Percentiles rank a stretch among this genome's conserved stretches.
Evolutionary conservation across 2,329 filamentous ascomycete species (phyloP).

Genomic region (Nemania abortiva): DNA sequence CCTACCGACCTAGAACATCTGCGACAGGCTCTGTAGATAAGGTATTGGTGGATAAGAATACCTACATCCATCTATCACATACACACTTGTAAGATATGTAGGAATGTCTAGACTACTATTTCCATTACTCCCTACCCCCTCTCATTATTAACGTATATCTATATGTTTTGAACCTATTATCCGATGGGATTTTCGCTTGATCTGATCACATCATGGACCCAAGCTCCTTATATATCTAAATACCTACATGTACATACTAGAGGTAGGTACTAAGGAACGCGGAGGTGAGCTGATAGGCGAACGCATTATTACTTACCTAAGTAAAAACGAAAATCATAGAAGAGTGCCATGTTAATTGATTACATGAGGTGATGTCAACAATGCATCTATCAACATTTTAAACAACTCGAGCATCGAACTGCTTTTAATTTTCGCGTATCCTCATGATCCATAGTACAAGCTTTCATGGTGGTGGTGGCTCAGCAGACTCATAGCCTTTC

Average conservation of each 20-base stretch:
- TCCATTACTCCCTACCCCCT: too few species aligned
- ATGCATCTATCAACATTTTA: neutral
- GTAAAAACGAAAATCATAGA: neutral
- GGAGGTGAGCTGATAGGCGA: too few species aligned
- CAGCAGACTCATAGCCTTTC: slow-evolving; percentile 24
- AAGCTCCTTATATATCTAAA: too few species aligned
- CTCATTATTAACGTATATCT: too few species aligned
- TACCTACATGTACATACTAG: too few species aligned
- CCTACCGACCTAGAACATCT: neutral
- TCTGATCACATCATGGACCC: too few species aligned
- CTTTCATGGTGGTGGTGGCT: slow-evolving; percentile 18
- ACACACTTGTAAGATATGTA: neutral
- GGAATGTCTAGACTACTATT: too few species aligned
- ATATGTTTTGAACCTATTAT: too few species aligned
- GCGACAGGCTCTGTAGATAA: too few species aligned
- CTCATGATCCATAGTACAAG: neutral
- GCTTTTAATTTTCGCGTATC: neutral
- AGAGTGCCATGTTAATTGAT: neutral
- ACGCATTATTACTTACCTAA: too few species aligned
- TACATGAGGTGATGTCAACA: neutral
- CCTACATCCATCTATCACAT: neutral
- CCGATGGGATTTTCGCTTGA: too few species aligned
- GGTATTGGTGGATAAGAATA: neutral
- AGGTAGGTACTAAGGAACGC: too few species aligned
- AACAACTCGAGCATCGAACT: neutral